A percentile compares a stretch with the other conserved stretches of the same genome.
Evolutionary conservation across 148 eudicot genomes (phyloP).

Genomic region (Cornus florida): DNA sequence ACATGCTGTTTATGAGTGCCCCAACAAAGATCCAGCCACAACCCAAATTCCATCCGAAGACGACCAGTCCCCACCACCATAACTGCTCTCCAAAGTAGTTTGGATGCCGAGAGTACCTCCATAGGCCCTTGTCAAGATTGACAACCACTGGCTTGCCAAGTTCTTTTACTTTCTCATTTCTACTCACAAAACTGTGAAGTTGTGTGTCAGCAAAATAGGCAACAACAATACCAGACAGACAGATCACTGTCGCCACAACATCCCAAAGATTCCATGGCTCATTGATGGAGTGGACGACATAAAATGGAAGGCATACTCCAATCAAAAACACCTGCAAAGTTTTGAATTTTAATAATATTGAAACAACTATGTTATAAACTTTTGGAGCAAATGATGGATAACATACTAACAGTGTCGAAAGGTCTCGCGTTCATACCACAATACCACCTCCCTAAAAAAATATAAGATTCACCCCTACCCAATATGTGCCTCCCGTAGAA

Average conservation of each 20-base stretch:
- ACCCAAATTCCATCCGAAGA: constrained; percentile 79
- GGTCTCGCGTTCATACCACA: too few species aligned
- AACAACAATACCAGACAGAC: constrained; percentile 54
- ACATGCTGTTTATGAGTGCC: constrained; percentile 62
- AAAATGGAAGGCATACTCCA: constrained; percentile 72
- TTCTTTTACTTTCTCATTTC: constrained; percentile 52
- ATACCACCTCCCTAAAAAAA: too few species aligned
- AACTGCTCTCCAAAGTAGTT: constrained; percentile 96
- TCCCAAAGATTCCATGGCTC: constrained; percentile 68
- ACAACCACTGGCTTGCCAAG: constrained; percentile 47
- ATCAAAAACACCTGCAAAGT: constrained; percentile 62
- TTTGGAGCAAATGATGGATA: too few species aligned
- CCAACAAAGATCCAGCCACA: constrained; percentile 61
- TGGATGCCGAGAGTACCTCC: constrained; percentile 89
- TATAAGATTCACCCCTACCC: too few species aligned
- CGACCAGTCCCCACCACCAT: constrained; percentile 96
- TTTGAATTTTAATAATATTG: background rate
- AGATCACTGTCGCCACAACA: constrained; percentile 42
- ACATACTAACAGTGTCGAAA: too few species aligned
- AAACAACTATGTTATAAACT: too few species aligned
- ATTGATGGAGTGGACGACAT: constrained; percentile 60
- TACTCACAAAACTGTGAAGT: constrained; percentile 52
- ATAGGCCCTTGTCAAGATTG: constrained; percentile 64
- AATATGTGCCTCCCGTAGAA: too few species aligned
- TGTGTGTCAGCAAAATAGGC: constrained; percentile 87